Evolutionary conservation across 139 green algal genomes (phyloP).

Genomic region (Ettlia oleoabundans): DNA sequence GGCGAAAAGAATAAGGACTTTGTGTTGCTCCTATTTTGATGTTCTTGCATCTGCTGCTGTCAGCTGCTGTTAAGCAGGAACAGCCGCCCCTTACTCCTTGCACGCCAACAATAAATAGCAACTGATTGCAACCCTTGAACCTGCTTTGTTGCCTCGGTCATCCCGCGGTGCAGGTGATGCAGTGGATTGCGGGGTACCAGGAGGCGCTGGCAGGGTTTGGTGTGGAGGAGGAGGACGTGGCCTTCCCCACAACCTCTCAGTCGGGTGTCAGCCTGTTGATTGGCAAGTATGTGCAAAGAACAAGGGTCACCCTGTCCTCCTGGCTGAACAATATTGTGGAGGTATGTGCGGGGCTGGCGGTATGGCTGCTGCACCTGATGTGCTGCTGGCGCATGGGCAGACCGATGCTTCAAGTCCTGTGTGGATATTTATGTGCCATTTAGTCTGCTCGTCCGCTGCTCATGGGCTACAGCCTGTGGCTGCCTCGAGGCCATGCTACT

Average conservation of each 20-base stretch:
- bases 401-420: too few species aligned
- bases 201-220: conserved; percentile 75
- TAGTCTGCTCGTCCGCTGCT: too few species aligned
- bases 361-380: not conserved
- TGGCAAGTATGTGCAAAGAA: conserved; percentile 76
- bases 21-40: not conserved
- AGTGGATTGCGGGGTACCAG: conserved; percentile 82
- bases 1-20: not conserved
- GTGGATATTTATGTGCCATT: too few species aligned
- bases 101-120: too few species aligned
- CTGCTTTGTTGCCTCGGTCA: too few species aligned
- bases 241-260: conserved; percentile 39
- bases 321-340: conserved; percentile 91
- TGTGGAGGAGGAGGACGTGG: conserved; percentile 65
- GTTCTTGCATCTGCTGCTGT: too few species aligned
- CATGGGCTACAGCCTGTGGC: too few species aligned
- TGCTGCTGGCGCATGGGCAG: too few species aligned
- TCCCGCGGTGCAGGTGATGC: conserved; percentile 77
- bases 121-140: too few species aligned
- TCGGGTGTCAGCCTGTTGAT: conserved; percentile 74
- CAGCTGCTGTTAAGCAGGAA: too few species aligned
- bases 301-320: conserved; percentile 63
- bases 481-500: not conserved
- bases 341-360: not conserved
- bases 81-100: too few species aligned